A percentile compares a stretch with the other conserved stretches of the same genome.
Evolutionary conservation across 73 alveolate genomes (phyloP).

Genomic region (Symbiodinium natans): DNA sequence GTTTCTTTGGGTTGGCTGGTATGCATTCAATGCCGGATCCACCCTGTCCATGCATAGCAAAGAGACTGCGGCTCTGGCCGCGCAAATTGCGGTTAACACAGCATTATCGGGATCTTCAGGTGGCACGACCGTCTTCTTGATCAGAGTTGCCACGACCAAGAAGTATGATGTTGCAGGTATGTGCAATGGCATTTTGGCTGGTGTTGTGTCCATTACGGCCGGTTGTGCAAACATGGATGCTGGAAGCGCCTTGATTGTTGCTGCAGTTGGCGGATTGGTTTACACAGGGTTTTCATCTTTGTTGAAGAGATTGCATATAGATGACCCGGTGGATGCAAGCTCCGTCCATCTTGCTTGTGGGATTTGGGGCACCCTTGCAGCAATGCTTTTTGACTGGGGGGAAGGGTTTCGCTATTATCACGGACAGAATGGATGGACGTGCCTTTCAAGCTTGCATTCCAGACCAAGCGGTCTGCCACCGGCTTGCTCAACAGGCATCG

Average conservation of each 20-base stretch:
- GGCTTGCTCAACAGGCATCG: background rate
- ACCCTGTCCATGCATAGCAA: background rate
- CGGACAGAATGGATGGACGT: conserved; percentile 37
- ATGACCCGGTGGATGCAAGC: conserved; percentile 95
- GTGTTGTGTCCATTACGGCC: conserved; percentile 95
- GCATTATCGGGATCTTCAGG: conserved; percentile 48
- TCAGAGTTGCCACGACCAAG: conserved; percentile 33
- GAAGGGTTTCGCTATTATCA: conserved; percentile 63
- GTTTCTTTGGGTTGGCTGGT: conserved; percentile 88
- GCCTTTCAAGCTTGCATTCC: background rate
- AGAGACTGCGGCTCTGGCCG: conserved; percentile 19
- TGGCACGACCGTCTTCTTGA: background rate
- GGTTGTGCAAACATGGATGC: conserved; percentile 89
- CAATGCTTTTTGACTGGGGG: conserved; percentile 89
- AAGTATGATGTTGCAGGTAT: conserved; percentile 91
- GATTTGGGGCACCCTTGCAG: conserved; percentile 94
- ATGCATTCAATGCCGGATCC: conserved; percentile 71
- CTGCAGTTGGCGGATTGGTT: conserved; percentile 86
- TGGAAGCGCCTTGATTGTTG: conserved; percentile 94
- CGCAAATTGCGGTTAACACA: conserved; percentile 52
- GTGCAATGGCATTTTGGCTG: conserved; percentile 95
- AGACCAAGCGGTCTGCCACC: background rate
- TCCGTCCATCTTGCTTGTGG: conserved; percentile 95
- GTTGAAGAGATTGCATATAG: conserved; percentile 88
- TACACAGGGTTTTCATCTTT: conserved; percentile 51